Conservation (phyloP, 768 basidiomycete species). For the Tricholoma sp. region DNA sequence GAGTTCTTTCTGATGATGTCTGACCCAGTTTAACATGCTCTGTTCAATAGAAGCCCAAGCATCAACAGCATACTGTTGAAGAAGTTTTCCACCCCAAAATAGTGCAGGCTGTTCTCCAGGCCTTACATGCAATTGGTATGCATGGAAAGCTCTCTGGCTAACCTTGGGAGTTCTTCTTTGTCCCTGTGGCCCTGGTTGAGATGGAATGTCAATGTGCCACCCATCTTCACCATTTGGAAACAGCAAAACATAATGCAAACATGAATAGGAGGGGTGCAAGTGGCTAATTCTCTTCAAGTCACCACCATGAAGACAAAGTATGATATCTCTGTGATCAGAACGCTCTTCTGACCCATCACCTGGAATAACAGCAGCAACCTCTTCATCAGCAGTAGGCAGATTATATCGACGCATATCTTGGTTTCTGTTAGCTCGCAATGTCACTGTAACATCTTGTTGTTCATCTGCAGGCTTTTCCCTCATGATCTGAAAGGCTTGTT, state of each 20-base stretch:
- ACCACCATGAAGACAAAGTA: slow-evolving; percentile 15
- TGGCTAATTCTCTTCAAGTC: slow-evolving; percentile 26
- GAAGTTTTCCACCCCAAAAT: slow-evolving; percentile 31
- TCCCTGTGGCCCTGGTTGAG: background rate
- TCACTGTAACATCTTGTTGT: slow-evolving; percentile 1
- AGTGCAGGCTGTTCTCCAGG: slow-evolving; percentile 19
- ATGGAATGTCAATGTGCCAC: slow-evolving; percentile 26
- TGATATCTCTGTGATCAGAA: slow-evolving; percentile 21
- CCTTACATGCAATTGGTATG: slow-evolving; percentile 27
- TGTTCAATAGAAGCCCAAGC: slow-evolving; percentile 41
- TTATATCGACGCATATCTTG: slow-evolving; percentile 32
- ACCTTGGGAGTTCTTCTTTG: slow-evolving; percentile 7
- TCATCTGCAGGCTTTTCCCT: slow-evolving; percentile 9
- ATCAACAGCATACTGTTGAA: slow-evolving; percentile 44
- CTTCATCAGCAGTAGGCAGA: slow-evolving; percentile 29
- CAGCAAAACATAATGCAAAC: slow-evolving; percentile 24
- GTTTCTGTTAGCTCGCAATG: background rate
- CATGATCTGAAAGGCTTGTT: slow-evolving; percentile 18
- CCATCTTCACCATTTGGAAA: slow-evolving; percentile 30
- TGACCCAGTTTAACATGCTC: slow-evolving; percentile 26
- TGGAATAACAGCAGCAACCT: slow-evolving; percentile 34
- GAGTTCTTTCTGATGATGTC: slow-evolving; percentile 29
- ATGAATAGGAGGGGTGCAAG: slow-evolving; percentile 25
- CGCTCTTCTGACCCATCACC: slow-evolving; percentile 17
- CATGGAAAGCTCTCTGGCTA: slow-evolving; percentile 15